Base-by-base conservation (phyloP, 192 early-diverging fungal species). In the Coemansia sp. region DNA sequence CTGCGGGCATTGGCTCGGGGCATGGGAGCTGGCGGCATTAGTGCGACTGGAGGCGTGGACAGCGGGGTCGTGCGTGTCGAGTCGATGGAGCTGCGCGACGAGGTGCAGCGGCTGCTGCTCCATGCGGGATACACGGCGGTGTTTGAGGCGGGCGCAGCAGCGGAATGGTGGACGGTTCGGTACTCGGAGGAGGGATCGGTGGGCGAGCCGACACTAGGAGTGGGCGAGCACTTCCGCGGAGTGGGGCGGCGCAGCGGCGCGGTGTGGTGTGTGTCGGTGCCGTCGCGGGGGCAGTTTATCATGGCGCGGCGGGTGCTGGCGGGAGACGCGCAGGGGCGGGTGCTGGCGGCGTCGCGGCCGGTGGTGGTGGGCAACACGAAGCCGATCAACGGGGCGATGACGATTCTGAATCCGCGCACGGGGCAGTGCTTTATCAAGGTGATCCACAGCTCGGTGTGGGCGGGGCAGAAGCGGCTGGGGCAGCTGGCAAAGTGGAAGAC, bases 401-500 rank as follows among this genome's bases (percentile, higher is more conserved):
- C 97, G 58, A 94, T 99, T 51, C 91, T 99, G 81, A 99, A 99
- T 54, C 96, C 96, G 35, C 87, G 96, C 56, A 99, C 96, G 14
- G 96, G 96, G 32, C 96, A 99, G 76, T 80, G 95, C 49, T 99
- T 95, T 81, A 81, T 99, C 58, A 99, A 99, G 81, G 95, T 99
- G 68, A 99, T 99, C 80, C 96, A 99, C 69, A 97, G 94, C 13
- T 96, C 93, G 6, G 94, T 97, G 31, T 99, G 94, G 94, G 94
- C 94, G 13, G 94, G 94, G 21, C 96, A 99, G 70, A 99, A 99
- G 71, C 94, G 96, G 79, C 81, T 99, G 17, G 96, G 96, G 52
- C 96, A 99, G 80, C 77, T 99, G 58, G 96, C 96, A 30, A 99
- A 99, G 60, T 99, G 96, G 96, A 99, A 99, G 84, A 97, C 96